These are phyloP conservation scores for Stephania japonica DNA, from an alignment of 164 flowering plant genomes.

Conservation along the genomic window DNA sequence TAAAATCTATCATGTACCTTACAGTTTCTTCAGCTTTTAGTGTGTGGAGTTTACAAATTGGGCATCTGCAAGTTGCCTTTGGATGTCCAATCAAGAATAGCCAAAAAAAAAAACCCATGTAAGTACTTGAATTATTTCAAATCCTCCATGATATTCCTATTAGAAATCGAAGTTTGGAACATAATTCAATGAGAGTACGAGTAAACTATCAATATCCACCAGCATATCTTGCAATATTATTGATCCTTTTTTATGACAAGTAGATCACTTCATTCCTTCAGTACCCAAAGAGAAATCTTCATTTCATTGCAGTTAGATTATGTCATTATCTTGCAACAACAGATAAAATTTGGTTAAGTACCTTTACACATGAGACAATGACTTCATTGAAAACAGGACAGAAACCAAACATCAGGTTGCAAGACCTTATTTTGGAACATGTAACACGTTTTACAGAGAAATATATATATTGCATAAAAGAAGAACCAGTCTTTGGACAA, in stretches of 20 bases:
- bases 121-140: not conserved
- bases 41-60: too few relatives aligned
- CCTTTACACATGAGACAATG: not conserved
- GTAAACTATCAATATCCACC: not conserved
- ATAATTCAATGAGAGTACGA: not conserved
- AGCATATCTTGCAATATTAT: not conserved
- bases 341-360: not conserved
- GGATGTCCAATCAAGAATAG: too few relatives aligned
- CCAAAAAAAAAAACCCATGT: not conserved
- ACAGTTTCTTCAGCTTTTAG: too few relatives aligned
- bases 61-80: too few relatives aligned
- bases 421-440: not conserved
- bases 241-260: not conserved
- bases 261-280: too few relatives aligned
- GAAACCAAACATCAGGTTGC: not conserved
- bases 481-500: too few relatives aligned
- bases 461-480: too few relatives aligned
- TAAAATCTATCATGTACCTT: too few relatives aligned
- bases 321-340: not conserved
- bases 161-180: not conserved
- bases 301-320: too few relatives aligned
- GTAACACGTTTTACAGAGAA: too few relatives aligned
- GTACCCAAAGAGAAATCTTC: too few relatives aligned
- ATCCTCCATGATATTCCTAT: not conserved
- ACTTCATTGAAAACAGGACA: not conserved